A percentile compares a stretch with the other conserved stretches of the same genome.
phyloP scores from a whole-genome alignment of 2,329 filamentous ascomycete genomes.

The Apiospora pterosperma region DNA sequence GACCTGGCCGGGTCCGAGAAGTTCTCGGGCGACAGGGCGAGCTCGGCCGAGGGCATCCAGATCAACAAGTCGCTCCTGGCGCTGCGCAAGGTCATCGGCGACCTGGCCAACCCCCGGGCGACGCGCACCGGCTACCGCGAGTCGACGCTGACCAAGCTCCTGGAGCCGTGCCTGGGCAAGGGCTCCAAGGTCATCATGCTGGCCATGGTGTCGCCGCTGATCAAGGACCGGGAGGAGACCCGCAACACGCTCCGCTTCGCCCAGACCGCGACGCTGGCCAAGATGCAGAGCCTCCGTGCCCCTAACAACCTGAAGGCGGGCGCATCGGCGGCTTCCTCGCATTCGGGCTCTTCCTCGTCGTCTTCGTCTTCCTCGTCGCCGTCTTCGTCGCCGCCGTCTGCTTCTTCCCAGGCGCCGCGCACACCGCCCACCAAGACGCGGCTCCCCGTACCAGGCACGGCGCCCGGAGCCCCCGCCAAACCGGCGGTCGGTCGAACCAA shows the following conservation, averaged over 20 bases:
- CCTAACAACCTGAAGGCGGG: neutral
- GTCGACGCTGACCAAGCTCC: slow-evolving; percentile 91
- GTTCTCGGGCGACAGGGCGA: slow-evolving; percentile 65
- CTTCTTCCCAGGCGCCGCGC: neutral
- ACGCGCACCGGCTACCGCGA: slow-evolving; percentile 91
- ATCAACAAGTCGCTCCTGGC: slow-evolving; percentile 96
- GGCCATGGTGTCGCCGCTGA: slow-evolving; percentile 92
- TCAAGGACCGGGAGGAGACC: slow-evolving; percentile 88
- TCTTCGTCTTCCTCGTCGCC: neutral
- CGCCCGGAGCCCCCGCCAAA: neutral
- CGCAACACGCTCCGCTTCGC: slow-evolving; percentile 94
- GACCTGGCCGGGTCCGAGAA: slow-evolving; percentile 8
- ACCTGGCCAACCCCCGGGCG: slow-evolving; percentile 75
- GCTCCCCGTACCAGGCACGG: neutral
- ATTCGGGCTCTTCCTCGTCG: neutral
- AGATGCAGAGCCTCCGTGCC: neutral
- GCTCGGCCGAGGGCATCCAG: slow-evolving; percentile 90
- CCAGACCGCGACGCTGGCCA: slow-evolving; percentile 59
- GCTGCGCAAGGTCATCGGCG: slow-evolving; percentile 90
- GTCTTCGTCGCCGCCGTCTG: neutral
- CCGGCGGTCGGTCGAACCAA: neutral
- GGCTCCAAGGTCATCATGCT: slow-evolving; percentile 99
- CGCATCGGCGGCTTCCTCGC: no score
- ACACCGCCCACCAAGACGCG: neutral
- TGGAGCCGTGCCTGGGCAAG: slow-evolving; percentile 91